phyloP scores from a whole-genome alignment of 1,139 yeast genomes.

The Taphrina confusa region DNA sequence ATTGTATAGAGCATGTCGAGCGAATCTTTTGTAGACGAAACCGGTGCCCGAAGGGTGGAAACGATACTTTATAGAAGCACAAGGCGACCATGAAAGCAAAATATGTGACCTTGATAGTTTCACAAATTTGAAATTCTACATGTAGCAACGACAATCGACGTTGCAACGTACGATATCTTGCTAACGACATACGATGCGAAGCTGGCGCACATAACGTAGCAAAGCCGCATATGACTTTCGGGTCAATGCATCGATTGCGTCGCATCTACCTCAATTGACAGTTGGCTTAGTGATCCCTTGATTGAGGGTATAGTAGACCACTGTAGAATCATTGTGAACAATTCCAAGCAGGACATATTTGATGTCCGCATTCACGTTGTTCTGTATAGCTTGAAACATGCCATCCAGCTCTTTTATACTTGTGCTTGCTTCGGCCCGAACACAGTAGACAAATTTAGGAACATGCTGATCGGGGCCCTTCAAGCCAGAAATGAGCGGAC shows the following conservation, averaged over 20 bases:
- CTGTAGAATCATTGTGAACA: slow-evolving; percentile 35
- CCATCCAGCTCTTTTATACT: slow-evolving; percentile 12
- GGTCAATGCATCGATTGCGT: too few species aligned
- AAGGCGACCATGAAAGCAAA: too few species aligned
- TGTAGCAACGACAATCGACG: too few species aligned
- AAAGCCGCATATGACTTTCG: too few species aligned
- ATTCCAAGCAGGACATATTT: slow-evolving; percentile 19
- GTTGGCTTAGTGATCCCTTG: slow-evolving; percentile 32
- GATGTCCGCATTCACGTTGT: background rate
- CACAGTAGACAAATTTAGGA: slow-evolving; percentile 19
- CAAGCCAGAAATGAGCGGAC: background rate
- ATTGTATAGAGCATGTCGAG: background rate
- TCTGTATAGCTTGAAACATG: slow-evolving; percentile 8
- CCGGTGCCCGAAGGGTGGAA: too few species aligned
- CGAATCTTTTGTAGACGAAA: too few species aligned
- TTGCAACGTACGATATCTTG: too few species aligned
- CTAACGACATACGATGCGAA: too few species aligned
- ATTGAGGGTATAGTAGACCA: slow-evolving; percentile 34
- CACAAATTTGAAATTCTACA: too few species aligned
- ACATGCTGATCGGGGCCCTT: background rate
- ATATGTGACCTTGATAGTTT: too few species aligned
- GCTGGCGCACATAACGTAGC: too few species aligned
- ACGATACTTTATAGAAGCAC: too few species aligned
- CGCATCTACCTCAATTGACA: slow-evolving; percentile 8
- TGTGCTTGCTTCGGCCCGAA: slow-evolving; percentile 3